Base-by-base conservation (phyloP, 2,329 filamentous ascomycete genomes). In the Metarhizium robertsii region DNA sequence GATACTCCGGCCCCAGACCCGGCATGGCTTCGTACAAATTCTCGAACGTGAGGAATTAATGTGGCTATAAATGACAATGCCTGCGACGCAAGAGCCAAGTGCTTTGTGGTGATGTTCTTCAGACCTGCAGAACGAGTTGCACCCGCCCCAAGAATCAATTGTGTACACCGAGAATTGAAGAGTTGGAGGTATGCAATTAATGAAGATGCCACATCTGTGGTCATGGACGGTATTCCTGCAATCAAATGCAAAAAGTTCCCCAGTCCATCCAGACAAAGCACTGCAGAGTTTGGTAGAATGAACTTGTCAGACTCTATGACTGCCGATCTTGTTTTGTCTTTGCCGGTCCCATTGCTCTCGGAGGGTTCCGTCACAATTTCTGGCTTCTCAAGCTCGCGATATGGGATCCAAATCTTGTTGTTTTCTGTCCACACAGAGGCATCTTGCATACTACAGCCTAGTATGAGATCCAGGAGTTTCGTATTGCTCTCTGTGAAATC, bases 161-260 rank as follows among this genome's bases (percentile, higher is more conserved):
- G 94, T n/a, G 88, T 95, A 56, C 92, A 92, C 20, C 94, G 87
- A 2, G 91, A 96, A 70, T 99, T 96, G 78, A 97, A 99, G 4
- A 95, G 79, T 61, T 94, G 89, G 14, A 97, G 79, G 66, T 95
- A 95, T 25, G 94, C 86, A 46, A 96, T 77, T 11, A 99, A 80
- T 0, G 85, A 86, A 2, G 81, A 76, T 0, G 90, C 88, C 53
- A 96, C 86, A 57, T 96, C 91, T 2, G 85, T 78, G 1, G 90
- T 88, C 83, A 96, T 92, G 58, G 87, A 92, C 1, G 94, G 92
- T 56, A 97, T 92, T 36, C 86, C 86, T 5, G 88, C 80, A 56
- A 92, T 86, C 4, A 99, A 80, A 59, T 88, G 88, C 60, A 96
- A 78, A 69, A 95, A 95, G 16, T 85, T 82, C 57, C 90, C 86